A percentile compares a stretch with the other conserved stretches of the same genome.
phyloP scores from a whole-genome alignment of 495 filamentous ascomycete species.

The Lasiosphaeria miniovina region DNA sequence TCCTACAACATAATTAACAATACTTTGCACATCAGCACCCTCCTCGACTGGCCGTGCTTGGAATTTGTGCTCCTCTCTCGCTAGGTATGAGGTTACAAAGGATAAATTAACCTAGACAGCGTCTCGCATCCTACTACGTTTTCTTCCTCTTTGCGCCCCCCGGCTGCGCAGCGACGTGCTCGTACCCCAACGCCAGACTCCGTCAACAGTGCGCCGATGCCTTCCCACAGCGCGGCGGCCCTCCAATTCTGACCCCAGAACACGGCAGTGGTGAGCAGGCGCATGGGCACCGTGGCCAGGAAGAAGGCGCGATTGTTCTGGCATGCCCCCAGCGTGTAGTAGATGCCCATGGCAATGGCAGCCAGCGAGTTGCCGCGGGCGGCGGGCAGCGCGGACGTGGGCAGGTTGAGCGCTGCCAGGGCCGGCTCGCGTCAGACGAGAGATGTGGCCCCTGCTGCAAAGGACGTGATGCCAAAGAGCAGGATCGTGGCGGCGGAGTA shows the following conservation, averaged over 20 bases:
- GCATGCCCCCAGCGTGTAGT: neutral
- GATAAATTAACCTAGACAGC: too few species aligned
- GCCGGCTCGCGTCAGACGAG: neutral
- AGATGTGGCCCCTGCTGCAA: neutral
- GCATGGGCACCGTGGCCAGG: neutral
- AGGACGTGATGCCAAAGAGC: neutral
- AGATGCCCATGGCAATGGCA: slow-evolving; percentile 1
- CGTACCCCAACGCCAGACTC: neutral
- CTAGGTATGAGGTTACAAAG: too few species aligned
- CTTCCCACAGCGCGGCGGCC: neutral
- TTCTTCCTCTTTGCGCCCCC: neutral
- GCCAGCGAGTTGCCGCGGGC: neutral
- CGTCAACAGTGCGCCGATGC: neutral
- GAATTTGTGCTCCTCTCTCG: too few species aligned
- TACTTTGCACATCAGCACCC: too few species aligned
- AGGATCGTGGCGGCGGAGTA: neutral
- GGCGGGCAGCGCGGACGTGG: neutral
- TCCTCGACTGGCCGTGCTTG: too few species aligned
- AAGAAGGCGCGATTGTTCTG: neutral
- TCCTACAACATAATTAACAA: too few species aligned
- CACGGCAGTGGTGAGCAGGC: neutral
- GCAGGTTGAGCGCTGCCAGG: neutral
- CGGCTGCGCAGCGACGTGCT: neutral
- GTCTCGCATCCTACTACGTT: neutral
- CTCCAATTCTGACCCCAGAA: neutral